These are phyloP conservation scores for Picochlorum sp. DNA, from an alignment of 139 green algal genomes.

Conservation along the genomic window DNA sequence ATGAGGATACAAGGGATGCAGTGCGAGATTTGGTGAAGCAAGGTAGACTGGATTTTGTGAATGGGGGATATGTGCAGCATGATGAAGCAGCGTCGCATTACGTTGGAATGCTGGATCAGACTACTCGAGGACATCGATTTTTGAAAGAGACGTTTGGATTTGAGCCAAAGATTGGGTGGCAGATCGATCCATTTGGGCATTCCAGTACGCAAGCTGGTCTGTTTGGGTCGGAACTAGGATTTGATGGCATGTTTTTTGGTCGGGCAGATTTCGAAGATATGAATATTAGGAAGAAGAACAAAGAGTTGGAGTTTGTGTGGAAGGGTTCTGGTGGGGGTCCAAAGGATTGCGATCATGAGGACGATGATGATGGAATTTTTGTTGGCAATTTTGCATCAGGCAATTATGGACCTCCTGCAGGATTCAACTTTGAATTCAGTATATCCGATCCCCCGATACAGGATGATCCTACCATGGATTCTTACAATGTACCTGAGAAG, in stretches of 20 bases:
- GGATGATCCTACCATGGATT: constrained; percentile 58
- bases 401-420: constrained; percentile 66
- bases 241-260: constrained; percentile 80
- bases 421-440: constrained; percentile 68
- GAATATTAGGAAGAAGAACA: not conserved
- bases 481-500: constrained; percentile 66
- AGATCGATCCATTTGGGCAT: constrained; percentile 91
- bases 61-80: constrained; percentile 79
- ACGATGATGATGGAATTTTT: constrained; percentile 39
- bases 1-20: constrained; percentile 16
- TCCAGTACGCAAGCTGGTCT: constrained; percentile 70
- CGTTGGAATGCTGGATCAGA: constrained; percentile 85
- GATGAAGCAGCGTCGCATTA: constrained; percentile 82
- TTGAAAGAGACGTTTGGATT: constrained; percentile 52
- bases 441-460: constrained; percentile 41
- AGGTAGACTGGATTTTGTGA: constrained; percentile 66
- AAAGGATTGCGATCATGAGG: constrained; percentile 36
- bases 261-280: constrained; percentile 72
- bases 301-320: constrained; percentile 40
- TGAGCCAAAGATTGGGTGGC: constrained; percentile 62
- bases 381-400: constrained; percentile 45
- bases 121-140: constrained; percentile 66
- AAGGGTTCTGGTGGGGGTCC: constrained; percentile 24
- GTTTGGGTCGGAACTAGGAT: constrained; percentile 54
- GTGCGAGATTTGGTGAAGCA: constrained; percentile 46